Conservation (phyloP, 208 protist genomes). For the Crithidia fasciculata region DNA sequence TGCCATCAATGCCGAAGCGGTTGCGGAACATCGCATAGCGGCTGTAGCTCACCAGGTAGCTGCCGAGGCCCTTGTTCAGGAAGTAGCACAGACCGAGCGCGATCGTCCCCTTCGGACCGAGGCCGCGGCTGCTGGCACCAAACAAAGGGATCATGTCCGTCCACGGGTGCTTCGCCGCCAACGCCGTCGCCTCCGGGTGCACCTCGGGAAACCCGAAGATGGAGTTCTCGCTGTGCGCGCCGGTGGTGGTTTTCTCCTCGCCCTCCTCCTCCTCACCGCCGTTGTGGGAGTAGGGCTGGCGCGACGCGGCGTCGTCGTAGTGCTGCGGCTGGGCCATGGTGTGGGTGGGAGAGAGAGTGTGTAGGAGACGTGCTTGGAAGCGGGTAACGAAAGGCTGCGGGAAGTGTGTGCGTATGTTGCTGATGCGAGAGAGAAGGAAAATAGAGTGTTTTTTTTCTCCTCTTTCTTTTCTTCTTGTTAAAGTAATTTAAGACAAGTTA, state of each 20-base stretch:
- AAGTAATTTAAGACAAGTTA: too few species aligned
- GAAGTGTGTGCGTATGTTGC: background rate
- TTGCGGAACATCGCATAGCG: conserved; percentile 55
- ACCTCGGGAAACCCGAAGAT: conserved; percentile 1
- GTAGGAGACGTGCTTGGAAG: background rate
- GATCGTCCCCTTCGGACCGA: conserved; percentile 38
- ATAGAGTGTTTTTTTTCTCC: too few species aligned
- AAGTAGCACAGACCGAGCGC: conserved; percentile 55
- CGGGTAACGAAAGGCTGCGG: background rate
- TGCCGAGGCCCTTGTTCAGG: conserved; percentile 47
- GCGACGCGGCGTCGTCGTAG: background rate
- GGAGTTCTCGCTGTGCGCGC: background rate
- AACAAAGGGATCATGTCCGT: conserved; percentile 47
- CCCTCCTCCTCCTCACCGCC: background rate
- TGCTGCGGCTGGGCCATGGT: conserved; percentile 2
- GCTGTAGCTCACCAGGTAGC: conserved; percentile 40
- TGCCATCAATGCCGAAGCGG: conserved; percentile 45
- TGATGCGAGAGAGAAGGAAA: too few species aligned
- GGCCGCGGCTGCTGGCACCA: conserved; percentile 38
- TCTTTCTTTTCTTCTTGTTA: too few species aligned
- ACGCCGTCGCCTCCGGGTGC: conserved; percentile 29
- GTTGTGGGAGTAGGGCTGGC: background rate
- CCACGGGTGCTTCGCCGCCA: conserved; percentile 28
- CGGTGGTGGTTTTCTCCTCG: background rate
- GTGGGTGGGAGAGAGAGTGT: background rate